These are phyloP conservation scores for Phycomyces blakesleeanus DNA, from an alignment of 192 early-diverging fungal genomes.

Conservation along the genomic window DNA sequence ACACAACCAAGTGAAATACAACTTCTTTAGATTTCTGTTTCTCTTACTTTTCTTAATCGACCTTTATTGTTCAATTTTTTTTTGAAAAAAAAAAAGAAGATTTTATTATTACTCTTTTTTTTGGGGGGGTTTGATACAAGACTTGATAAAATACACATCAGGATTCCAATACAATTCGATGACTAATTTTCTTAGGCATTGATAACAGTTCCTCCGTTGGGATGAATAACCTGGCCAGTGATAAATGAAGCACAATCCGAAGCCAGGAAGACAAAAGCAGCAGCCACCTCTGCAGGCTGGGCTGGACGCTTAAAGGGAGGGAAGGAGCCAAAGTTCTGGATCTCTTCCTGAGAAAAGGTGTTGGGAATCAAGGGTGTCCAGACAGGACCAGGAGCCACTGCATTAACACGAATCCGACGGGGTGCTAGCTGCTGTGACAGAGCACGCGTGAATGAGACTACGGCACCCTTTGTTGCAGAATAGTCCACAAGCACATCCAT, in stretches of 20 bases:
- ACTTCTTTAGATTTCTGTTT: too few relatives aligned
- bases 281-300: slow-evolving; percentile 46
- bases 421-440: slow-evolving; percentile 41
- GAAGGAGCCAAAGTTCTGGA: slow-evolving; percentile 44
- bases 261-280: slow-evolving; percentile 50
- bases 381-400: slow-evolving; percentile 52
- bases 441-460: slow-evolving; percentile 51
- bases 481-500: slow-evolving; percentile 46
- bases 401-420: slow-evolving; percentile 49
- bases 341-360: slow-evolving; percentile 37
- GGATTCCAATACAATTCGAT: not conserved
- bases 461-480: slow-evolving; percentile 50
- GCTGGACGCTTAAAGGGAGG: slow-evolving; percentile 45
- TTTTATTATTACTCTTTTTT: too few relatives aligned
- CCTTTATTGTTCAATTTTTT: too few relatives aligned
- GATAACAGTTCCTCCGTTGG: slow-evolving; percentile 40
- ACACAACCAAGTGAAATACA: too few relatives aligned
- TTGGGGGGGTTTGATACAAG: too few relatives aligned
- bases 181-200: slow-evolving; percentile 19
- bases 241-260: slow-evolving; percentile 42
- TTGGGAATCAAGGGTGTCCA: slow-evolving; percentile 52
- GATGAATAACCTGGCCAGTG: slow-evolving; percentile 43
- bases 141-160: too few relatives aligned
- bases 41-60: too few relatives aligned
- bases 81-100: too few relatives aligned